Evolutionary conservation across 208 protist species (phyloP).

Genomic region (Herpetomonas tarakana): DNA sequence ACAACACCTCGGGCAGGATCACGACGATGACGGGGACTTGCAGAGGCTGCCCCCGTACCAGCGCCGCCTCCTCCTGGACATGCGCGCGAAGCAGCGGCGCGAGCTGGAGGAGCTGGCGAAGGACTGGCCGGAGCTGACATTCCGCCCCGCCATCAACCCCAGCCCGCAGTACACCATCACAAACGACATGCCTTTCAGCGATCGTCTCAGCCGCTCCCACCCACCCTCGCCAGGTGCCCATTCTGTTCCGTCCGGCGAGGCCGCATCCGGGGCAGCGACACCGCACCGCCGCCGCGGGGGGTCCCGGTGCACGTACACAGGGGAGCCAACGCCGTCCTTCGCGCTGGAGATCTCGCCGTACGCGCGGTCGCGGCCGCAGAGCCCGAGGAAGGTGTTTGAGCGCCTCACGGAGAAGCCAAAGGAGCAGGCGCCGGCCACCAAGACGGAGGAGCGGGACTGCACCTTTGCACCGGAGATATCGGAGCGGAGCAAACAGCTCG

Average conservation of each 20-base stretch:
- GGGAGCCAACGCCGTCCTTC: neutral
- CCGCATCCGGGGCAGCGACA: neutral
- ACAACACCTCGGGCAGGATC: neutral
- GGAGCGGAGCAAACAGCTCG: neutral
- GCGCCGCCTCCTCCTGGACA: constrained; percentile 56
- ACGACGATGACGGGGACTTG: constrained; percentile 19
- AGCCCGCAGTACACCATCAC: neutral
- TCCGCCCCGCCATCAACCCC: constrained; percentile 35
- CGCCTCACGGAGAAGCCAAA: constrained; percentile 21
- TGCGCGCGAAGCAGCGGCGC: constrained; percentile 46
- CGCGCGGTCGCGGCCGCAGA: constrained; percentile 3
- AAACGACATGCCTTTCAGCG: neutral
- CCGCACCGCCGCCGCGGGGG: no score
- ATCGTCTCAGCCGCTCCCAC: neutral
- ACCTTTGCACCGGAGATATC: constrained; percentile 10
- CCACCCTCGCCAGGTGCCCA: constrained; percentile 4
- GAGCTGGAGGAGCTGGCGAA: constrained; percentile 45
- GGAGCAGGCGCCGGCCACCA: neutral
- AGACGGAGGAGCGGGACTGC: constrained; percentile 8
- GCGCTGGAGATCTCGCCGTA: neutral
- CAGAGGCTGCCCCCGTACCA: constrained; percentile 52
- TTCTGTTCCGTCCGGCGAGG: neutral
- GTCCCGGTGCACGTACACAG: no score
- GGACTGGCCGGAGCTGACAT: constrained; percentile 51
- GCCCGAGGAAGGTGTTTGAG: constrained; percentile 17